Evolutionary conservation across 345 rosid species (phyloP).

Genomic region (Populus ilicifolia): DNA sequence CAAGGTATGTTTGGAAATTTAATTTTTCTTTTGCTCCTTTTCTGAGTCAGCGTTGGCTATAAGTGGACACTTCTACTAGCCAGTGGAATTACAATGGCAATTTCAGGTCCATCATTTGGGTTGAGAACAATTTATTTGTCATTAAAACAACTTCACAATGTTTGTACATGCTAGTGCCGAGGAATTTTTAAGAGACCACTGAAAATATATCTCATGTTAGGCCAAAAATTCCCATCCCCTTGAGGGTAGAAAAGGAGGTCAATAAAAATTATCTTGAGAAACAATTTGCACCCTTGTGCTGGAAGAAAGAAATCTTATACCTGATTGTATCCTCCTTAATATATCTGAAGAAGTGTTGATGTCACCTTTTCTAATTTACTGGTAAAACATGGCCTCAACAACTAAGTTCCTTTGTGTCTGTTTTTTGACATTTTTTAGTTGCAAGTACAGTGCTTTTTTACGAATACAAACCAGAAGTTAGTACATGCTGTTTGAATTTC

Average conservation of each 20-base stretch:
- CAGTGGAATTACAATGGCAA: not conserved
- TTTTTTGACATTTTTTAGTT: not conserved
- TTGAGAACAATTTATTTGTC: not conserved
- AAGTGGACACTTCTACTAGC: not conserved
- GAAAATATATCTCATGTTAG: not conserved
- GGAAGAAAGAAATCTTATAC: not conserved
- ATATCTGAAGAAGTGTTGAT: not conserved
- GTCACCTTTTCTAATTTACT: not conserved
- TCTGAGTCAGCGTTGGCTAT: not conserved
- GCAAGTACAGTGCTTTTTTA: not conserved
- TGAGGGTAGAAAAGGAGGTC: not conserved
- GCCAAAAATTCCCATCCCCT: not conserved
- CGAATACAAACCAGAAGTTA: not conserved
- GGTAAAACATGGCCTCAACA: not conserved
- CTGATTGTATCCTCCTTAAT: not conserved
- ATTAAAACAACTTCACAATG: not conserved
- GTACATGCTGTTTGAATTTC: not conserved
- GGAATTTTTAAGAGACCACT: not conserved
- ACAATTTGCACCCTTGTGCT: not conserved
- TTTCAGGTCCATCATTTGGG: not conserved
- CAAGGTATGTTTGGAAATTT: constrained; percentile 43
- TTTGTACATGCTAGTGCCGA: not conserved
- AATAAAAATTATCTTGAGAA: not conserved
- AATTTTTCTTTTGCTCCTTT: not conserved
- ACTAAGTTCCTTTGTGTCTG: not conserved